A percentile compares a stretch with the other conserved stretches of the same genome.
Evolutionary conservation across 306 rosid genomes (phyloP).

Genomic region (Gillenia trifoliata): DNA sequence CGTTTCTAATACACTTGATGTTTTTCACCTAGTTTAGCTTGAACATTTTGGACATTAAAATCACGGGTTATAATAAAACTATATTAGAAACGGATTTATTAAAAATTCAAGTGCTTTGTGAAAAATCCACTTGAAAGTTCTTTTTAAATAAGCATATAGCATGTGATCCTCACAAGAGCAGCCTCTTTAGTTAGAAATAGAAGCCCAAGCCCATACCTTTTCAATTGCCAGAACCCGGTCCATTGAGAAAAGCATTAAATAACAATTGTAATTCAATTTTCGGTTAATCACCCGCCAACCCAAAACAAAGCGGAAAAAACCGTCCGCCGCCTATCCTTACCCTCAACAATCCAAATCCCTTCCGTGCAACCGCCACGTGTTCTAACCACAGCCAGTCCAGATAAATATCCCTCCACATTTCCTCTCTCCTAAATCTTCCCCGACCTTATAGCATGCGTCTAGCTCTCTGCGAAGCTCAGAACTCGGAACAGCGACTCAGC

Average conservation of each 20-base stretch:
- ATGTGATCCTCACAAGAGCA: no score
- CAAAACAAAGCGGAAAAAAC: background rate
- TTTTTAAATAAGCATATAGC: no score
- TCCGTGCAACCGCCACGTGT: constrained; percentile 46
- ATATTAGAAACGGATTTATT: no score
- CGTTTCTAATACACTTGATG: no score
- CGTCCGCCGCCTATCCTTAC: background rate
- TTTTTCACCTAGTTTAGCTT: no score
- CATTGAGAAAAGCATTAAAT: no score
- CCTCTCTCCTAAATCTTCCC: background rate
- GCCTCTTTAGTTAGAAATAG: no score
- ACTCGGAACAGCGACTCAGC: background rate
- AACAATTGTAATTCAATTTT: background rate
- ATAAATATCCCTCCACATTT: constrained; percentile 39
- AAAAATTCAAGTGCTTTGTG: no score
- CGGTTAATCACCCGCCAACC: constrained; percentile 7
- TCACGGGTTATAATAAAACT: no score
- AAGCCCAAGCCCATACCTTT: background rate
- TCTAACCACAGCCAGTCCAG: constrained; percentile 36
- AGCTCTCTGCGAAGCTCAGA: background rate
- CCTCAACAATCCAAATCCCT: background rate
- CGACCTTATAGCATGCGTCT: background rate
- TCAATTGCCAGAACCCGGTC: no score
- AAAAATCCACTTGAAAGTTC: no score
- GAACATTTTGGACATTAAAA: no score